Percentiles rank a stretch among this genome's conserved stretches.
These are phyloP conservation scores for Helicocarpus griseus DNA, from an alignment of 2,329 filamentous ascomycete genomes.

Conservation along the genomic window DNA sequence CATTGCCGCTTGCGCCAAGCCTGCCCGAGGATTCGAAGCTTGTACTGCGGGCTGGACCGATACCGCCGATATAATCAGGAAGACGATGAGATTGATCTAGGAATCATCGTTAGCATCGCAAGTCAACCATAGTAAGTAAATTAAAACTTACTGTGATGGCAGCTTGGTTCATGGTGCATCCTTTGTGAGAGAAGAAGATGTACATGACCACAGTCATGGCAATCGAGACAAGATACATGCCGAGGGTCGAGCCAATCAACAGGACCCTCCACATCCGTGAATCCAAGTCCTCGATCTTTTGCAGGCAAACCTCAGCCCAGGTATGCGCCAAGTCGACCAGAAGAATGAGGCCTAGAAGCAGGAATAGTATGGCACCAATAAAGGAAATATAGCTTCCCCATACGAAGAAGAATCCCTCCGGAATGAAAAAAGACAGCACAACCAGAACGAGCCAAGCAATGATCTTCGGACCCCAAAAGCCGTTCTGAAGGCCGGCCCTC, in stretches of 20 bases:
- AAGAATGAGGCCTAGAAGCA: conserved; percentile 83
- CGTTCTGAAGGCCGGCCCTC: conserved; percentile 84
- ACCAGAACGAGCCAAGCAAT: conserved; percentile 80
- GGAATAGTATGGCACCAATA: conserved; percentile 80
- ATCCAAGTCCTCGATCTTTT: conserved; percentile 83
- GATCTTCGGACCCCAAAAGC: conserved; percentile 97
- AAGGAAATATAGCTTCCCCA: conserved; percentile 95
- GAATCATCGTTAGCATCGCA: conserved; percentile 12
- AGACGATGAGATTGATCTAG: conserved; percentile 72
- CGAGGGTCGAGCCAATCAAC: conserved; percentile 81
- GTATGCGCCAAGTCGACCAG: conserved; percentile 91
- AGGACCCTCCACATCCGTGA: conserved; percentile 75
- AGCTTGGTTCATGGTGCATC: conserved; percentile 92
- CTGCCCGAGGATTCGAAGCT: conserved; percentile 84
- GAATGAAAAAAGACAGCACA: conserved; percentile 89
- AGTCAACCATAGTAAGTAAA: background rate
- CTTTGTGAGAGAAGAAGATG: conserved; percentile 75
- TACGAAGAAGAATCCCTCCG: conserved; percentile 85
- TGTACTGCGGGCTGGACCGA: conserved; percentile 88
- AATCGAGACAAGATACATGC: conserved; percentile 85
- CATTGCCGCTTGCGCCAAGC: conserved; percentile 94
- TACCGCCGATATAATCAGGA: conserved; percentile 68
- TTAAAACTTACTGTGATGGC: conserved; percentile 60
- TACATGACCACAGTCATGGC: conserved; percentile 97
- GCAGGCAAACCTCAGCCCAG: conserved; percentile 93